phyloP scores from a whole-genome alignment of 257 asterid species.

The Nicotiana paniculata region DNA sequence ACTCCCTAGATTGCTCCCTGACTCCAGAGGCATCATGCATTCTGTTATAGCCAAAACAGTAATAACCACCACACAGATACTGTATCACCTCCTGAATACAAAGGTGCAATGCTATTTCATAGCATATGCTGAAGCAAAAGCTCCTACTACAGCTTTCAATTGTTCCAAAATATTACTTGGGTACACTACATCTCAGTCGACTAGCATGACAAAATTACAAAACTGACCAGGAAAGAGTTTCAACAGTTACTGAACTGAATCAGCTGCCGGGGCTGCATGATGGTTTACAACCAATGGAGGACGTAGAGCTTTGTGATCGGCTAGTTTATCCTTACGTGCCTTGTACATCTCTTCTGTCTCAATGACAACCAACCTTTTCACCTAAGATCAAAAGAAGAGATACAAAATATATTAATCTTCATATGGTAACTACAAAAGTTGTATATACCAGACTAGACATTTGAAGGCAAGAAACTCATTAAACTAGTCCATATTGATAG shows the following conservation, averaged over 20 bases:
- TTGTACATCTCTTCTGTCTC: conserved; percentile 78
- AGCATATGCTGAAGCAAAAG: background rate
- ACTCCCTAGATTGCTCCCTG: background rate
- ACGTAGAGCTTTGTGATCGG: conserved; percentile 53
- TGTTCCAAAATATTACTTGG: background rate
- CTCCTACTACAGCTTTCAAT: background rate
- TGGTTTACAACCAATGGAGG: conserved; percentile 61
- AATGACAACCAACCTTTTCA: conserved; percentile 64
- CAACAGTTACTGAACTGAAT: conserved; percentile 22
- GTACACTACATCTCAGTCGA: background rate
- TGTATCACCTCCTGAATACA: background rate
- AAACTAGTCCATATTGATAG: background rate
- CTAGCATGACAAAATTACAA: background rate
- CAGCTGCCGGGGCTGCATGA: conserved; percentile 23
- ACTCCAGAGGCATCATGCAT: background rate
- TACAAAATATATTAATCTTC: background rate
- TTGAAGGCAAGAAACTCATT: background rate
- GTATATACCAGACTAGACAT: background rate
- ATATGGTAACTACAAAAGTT: background rate
- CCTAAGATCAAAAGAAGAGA: conserved; percentile 25
- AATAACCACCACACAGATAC: background rate
- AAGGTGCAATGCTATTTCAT: background rate
- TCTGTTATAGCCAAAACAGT: background rate
- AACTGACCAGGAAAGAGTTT: conserved; percentile 17
- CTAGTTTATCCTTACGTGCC: conserved; percentile 56